These are phyloP conservation scores for Prunus padus DNA, from an alignment of 306 rosid species.

Conservation along the genomic window DNA sequence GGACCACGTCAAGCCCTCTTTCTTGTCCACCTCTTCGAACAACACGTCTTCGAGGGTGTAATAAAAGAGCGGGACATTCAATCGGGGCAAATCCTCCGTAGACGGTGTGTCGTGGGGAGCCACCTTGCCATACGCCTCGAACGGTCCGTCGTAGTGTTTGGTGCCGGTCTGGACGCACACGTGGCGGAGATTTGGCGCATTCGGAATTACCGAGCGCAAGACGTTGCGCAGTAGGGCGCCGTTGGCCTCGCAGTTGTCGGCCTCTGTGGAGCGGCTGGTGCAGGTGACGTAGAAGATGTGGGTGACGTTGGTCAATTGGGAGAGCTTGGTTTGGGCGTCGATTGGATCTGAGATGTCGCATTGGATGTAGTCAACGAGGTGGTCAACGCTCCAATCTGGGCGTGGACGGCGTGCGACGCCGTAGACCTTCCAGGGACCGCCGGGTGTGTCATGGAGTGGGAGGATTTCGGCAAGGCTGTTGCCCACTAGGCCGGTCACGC, in stretches of 20 bases:
- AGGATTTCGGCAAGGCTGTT: constrained; percentile 73
- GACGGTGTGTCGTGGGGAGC: constrained; percentile 46
- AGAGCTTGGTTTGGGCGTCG: constrained; percentile 55
- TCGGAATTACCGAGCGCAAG: constrained; percentile 46
- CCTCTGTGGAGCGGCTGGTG: constrained; percentile 45
- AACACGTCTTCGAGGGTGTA: constrained; percentile 52
- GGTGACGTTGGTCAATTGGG: constrained; percentile 51
- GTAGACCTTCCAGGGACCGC: constrained; percentile 70
- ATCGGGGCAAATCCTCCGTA: constrained; percentile 62
- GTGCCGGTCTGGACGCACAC: constrained; percentile 59
- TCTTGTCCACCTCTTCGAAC: constrained; percentile 44
- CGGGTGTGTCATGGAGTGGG: constrained; percentile 65
- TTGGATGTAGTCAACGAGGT: constrained; percentile 54
- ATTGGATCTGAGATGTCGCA: constrained; percentile 56
- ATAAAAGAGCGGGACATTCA: constrained; percentile 49
- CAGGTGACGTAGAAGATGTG: constrained; percentile 63
- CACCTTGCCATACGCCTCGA: constrained; percentile 33
- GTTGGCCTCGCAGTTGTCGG: constrained; percentile 50
- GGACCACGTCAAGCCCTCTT: constrained; percentile 54
- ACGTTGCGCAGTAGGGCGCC: constrained; percentile 55
- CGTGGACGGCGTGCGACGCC: constrained; percentile 68
- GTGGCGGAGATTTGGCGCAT: constrained; percentile 63
- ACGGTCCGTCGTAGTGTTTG: constrained; percentile 54
- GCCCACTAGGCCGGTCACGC: constrained; percentile 68
- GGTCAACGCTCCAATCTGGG: constrained; percentile 61